Evolutionary conservation across 2,329 filamentous ascomycete genomes (phyloP).

Genomic region (Penicillium sp.): DNA sequence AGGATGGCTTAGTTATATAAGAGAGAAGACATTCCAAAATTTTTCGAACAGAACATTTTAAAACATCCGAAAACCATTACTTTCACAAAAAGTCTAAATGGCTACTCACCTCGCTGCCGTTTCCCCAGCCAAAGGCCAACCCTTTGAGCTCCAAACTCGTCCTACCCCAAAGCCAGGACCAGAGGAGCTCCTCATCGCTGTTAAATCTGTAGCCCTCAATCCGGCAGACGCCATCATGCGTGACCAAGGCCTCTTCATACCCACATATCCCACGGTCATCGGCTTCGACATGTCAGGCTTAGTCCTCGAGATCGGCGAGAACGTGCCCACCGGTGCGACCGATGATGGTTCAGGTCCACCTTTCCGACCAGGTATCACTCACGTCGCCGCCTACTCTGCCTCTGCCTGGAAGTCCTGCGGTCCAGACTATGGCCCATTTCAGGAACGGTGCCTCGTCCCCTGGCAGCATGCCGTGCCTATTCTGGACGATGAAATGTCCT

Average conservation of each 20-base stretch:
- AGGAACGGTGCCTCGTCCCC: slow-evolving; percentile 45
- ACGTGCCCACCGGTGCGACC: slow-evolving; percentile 31
- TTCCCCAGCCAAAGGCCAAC: slow-evolving; percentile 34
- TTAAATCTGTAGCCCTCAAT: slow-evolving; percentile 53
- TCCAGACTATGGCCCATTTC: slow-evolving; percentile 51
- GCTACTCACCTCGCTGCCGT: slow-evolving; percentile 47
- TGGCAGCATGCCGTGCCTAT: slow-evolving; percentile 44
- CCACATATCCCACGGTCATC: slow-evolving; percentile 41
- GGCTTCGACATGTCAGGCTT: slow-evolving; percentile 46
- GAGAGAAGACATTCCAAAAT: not conserved
- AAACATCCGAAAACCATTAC: not conserved
- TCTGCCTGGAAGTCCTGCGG: slow-evolving; percentile 45
- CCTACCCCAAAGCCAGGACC: slow-evolving; percentile 49
- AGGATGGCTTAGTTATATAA: not conserved
- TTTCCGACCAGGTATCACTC: slow-evolving; percentile 38
- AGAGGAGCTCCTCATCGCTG: slow-evolving; percentile 49
- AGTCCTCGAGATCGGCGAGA: slow-evolving; percentile 44
- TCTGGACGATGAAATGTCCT: slow-evolving; percentile 35
- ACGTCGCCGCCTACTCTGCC: slow-evolving; percentile 42
- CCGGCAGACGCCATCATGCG: slow-evolving; percentile 49
- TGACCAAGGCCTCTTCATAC: slow-evolving; percentile 44
- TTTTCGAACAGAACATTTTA: not conserved
- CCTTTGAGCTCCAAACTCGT: slow-evolving; percentile 41
- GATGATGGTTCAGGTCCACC: slow-evolving; percentile 7
- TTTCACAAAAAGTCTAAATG: slow-evolving; percentile 16